These are phyloP conservation scores for Metschnikowia dekortorum DNA, from an alignment of 805 yeast species.

Conservation along the genomic window DNA sequence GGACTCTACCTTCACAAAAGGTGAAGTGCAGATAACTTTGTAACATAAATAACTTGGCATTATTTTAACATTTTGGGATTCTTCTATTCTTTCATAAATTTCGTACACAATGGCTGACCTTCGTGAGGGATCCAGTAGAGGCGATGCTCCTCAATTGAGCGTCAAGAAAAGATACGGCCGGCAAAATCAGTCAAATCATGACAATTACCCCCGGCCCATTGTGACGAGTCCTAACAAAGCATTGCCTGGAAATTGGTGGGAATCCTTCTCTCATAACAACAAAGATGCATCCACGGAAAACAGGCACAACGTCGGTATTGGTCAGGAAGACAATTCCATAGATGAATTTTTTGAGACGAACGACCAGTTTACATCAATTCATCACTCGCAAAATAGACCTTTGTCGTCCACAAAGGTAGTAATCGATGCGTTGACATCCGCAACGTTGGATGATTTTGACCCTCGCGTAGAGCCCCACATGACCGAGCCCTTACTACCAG, in stretches of 20 bases:
- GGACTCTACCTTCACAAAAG: background rate
- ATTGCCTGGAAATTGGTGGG: constrained; percentile 3
- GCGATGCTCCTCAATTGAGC: background rate
- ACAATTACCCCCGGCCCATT: background rate
- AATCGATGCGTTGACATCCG: constrained; percentile 6
- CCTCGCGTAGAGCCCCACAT: constrained; percentile 15
- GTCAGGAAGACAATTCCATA: constrained; percentile 8
- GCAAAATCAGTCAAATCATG: background rate
- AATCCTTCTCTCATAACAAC: background rate
- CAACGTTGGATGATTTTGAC: constrained; percentile 8
- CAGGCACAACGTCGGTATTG: background rate
- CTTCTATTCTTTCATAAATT: background rate
- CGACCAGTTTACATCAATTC: constrained; percentile 2
- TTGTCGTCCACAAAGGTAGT: background rate
- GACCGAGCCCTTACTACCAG: constrained; percentile 15
- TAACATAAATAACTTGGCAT: background rate
- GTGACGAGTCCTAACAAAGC: background rate
- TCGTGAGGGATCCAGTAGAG: background rate
- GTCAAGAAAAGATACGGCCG: constrained; percentile 1
- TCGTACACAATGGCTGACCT: background rate
- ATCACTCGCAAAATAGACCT: background rate
- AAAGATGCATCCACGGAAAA: background rate
- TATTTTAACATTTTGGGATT: background rate
- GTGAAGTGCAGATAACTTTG: background rate
- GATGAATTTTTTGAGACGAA: constrained; percentile 15